Conservation (phyloP, 169 alveolate genomes). For the Plasmodium ovale region DNA sequence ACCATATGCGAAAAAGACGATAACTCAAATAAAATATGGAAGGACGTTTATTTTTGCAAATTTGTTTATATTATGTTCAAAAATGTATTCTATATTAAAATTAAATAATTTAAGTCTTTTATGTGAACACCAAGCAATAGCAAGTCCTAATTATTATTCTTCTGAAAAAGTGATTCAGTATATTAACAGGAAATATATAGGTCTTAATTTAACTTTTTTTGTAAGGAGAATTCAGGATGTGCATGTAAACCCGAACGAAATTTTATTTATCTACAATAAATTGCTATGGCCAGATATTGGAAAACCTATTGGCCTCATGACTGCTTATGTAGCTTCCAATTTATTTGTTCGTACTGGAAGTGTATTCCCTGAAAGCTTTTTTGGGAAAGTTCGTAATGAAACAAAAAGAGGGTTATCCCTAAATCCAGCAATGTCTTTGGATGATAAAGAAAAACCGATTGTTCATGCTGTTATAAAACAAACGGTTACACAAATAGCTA, state of each 20-base stretch:
- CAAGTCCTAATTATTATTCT: constrained; percentile 10
- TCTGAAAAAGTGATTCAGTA: constrained; percentile 1
- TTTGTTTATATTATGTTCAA: not conserved
- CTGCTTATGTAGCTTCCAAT: not conserved
- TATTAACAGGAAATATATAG: constrained; percentile 2
- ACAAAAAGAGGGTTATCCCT: not conserved
- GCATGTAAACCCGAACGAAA: not conserved
- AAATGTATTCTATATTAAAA: constrained; percentile 8
- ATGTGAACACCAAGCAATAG: constrained; percentile 40
- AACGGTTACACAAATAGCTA: not conserved
- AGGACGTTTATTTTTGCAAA: constrained; percentile 34
- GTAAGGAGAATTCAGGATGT: not conserved
- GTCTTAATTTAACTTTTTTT: not conserved
- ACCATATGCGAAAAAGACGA: constrained; percentile 28
- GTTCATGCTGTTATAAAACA: not conserved
- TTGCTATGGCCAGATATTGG: not conserved
- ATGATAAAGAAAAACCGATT: not conserved
- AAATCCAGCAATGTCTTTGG: too few species aligned
- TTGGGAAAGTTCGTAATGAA: not conserved
- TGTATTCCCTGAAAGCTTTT: constrained; percentile 2
- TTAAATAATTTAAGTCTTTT: constrained; percentile 37
- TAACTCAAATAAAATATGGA: constrained; percentile 46
- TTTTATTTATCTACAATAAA: not conserved
- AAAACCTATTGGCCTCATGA: not conserved
- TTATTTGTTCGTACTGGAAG: not conserved